Evolutionary conservation across 2,329 filamentous ascomycete genomes (phyloP).

Genomic region (Ophiostoma montium): DNA sequence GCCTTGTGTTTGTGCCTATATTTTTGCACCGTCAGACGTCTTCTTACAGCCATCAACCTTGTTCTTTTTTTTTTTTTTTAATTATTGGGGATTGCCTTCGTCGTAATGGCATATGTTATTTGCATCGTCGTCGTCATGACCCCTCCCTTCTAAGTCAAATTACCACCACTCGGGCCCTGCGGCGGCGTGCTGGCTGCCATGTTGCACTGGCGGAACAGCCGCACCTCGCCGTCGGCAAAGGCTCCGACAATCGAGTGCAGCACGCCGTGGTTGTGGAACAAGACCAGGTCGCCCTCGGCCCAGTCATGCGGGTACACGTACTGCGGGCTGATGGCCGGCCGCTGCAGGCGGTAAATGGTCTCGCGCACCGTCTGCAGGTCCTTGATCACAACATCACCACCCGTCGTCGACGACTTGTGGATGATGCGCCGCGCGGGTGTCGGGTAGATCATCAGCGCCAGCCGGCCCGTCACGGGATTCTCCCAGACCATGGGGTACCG

Average conservation of each 20-base stretch:
- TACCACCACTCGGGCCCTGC: slow-evolving; percentile 1
- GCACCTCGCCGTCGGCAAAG: slow-evolving; percentile 58
- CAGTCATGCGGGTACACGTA: slow-evolving; percentile 63
- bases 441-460: slow-evolving; percentile 64
- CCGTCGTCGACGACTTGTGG: slow-evolving; percentile 39
- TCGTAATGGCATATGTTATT: not conserved
- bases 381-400: slow-evolving; percentile 55
- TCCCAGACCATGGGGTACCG: slow-evolving; percentile 66
- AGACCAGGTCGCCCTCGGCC: slow-evolving; percentile 60
- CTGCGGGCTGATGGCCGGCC: slow-evolving; percentile 52
- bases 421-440: slow-evolving; percentile 48
- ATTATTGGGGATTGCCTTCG: not conserved
- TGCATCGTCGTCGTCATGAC: not conserved
- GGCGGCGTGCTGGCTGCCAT: slow-evolving; percentile 44
- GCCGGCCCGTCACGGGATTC: slow-evolving; percentile 50
- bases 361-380: slow-evolving; percentile 52
- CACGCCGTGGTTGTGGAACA: slow-evolving; percentile 67
- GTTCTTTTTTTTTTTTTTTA: not conserved
- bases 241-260: slow-evolving; percentile 64
- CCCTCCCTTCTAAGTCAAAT: not conserved
- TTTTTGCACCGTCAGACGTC: no score
- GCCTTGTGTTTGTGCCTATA: no score
- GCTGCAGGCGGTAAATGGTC: slow-evolving; percentile 54
- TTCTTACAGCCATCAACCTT: no score
- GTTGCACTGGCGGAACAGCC: slow-evolving; percentile 68